Base-by-base conservation (phyloP, 1,284 basidiomycete genomes). In the Cryptococcus sp. region DNA sequence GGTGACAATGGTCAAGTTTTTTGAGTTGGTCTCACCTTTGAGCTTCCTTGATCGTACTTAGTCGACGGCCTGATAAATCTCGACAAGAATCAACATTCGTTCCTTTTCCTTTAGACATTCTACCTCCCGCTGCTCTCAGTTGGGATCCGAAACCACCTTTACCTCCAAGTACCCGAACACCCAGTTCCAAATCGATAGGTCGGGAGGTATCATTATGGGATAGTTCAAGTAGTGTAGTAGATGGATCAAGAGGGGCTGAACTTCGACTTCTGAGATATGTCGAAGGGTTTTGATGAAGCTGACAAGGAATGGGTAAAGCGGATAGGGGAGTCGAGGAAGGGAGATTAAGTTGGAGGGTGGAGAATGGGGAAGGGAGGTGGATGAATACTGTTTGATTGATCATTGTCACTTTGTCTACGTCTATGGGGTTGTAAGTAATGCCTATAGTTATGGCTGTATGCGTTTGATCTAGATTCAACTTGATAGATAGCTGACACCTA, bases 141-240 rank as follows among this genome's bases (percentile, higher is more conserved):
- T 97, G 93, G 31, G 88, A 89, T 6, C 96, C 95, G 71, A 99
- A 98, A 50, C 95, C 95, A 70, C 96, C 95, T 77, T 98, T 98
- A 48, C 96, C 96, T 58, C 95, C 95, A 8, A 81, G 81, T 8
- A 95, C 72, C 35, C 86, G 61, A 11, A 77, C 66, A 10, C 72
- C 65, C n/a, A 80, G 59, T 31, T 72, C 58, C 36, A 79, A 44
- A 30, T 62, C 61, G 50, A 73, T 60, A 3, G 67, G 67, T 49
- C 65, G 63, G 42, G 52, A 34, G 8, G 64, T 45, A 35, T 50
- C 7, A 3, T 42, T 57, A 55, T 65, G 54, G 1, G 47, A 52
- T 3, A 70, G 62, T 3, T 57, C 34, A 31, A 43, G 32, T 53
- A 70, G 50, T 2, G 50, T 52, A 5, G 65, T 66, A 33, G 54